Evolutionary conservation across 495 filamentous ascomycete species (phyloP), one percentile per base, ranked within the genome.

Genomic region (Penicillium parvum): DNA sequence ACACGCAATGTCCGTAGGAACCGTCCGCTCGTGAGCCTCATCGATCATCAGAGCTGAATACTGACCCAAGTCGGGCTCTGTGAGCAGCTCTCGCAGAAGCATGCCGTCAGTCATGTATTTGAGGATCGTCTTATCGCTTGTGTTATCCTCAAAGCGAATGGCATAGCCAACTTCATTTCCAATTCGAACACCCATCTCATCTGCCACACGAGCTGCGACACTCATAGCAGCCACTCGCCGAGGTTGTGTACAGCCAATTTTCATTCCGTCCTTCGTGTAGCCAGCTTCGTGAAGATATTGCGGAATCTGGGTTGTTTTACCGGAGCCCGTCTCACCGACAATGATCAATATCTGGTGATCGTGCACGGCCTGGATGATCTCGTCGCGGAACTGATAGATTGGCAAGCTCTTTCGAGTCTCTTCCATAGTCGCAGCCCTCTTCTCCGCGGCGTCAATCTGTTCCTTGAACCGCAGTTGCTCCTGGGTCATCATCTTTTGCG

Each of bases 61-160:
- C n/a, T 77, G 79, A 8, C 82, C 75, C 8, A 97, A 66, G 41
- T 88, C 84, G 0, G 94, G 91, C 60, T 96, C 90, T 1, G 88
- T 90, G 52, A 96, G 76, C 49, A 96, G 84, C 57, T 96, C 91
- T 56, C 90, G 77, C 14, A 97, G 72, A 30, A 97, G 73, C 90
- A 97, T 96, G 47, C 92, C 92, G 60, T 98, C 92, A 2, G 92
- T 98, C 89, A 96, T 95, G 60, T 96, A 98, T 63, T 96, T 95
- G 18, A 98, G 64, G 28, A 90, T 74, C 0, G 92, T 97, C 67
- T 96, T 95, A 49, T 96, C 89, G 54, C 79, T 88, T 1, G 92
- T 96, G 32, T 82, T 80, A 61, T 98, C 89, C 55, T 98, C 92
- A 57, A 97, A 98, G 40, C 92, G 85, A 51, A 98, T 96, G 2